Evolutionary conservation across 768 basidiomycete species (phyloP).

Genomic region (Infundibulicybe gibba): DNA sequence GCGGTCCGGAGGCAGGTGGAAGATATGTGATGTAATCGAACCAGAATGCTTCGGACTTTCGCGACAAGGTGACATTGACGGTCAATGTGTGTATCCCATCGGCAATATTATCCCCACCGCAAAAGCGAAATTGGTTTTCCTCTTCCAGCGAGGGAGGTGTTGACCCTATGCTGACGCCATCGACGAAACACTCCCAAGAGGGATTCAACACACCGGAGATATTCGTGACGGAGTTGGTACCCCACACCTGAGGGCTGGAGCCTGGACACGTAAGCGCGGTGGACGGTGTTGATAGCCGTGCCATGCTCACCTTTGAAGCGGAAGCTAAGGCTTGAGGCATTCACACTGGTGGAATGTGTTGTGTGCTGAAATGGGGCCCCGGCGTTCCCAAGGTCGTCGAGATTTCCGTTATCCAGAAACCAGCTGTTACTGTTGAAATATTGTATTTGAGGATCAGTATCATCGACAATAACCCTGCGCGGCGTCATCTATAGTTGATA

Average conservation of each 20-base stretch:
- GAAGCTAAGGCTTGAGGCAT: conserved; percentile 20
- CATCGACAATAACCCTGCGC: conserved; percentile 30
- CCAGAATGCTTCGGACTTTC: conserved; percentile 20
- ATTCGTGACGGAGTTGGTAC: conserved; percentile 12
- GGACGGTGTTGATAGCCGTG: background rate
- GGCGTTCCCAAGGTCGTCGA: conserved; percentile 24
- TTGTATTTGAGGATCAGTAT: conserved; percentile 23
- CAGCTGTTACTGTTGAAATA: conserved; percentile 21
- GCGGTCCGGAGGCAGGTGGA: conserved; percentile 12
- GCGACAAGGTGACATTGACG: conserved; percentile 13
- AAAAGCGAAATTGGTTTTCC: conserved; percentile 17
- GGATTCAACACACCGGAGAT: conserved; percentile 13
- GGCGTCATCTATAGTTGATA: background rate
- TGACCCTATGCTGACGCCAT: conserved; percentile 13
- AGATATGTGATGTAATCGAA: conserved; percentile 20
- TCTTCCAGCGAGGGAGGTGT: conserved; percentile 4
- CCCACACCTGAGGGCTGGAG: conserved; percentile 12
- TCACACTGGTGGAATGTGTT: conserved; percentile 22
- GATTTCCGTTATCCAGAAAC: conserved; percentile 21
- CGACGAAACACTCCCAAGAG: conserved; percentile 21
- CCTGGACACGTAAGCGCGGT: conserved; percentile 1
- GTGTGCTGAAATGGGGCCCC: conserved; percentile 26
- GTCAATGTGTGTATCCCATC: conserved; percentile 19
- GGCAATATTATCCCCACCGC: conserved; percentile 7
- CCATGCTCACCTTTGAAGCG: conserved; percentile 22